Conservation (phyloP, 805 yeast genomes). For the Cyberlindnera amylophila region DNA sequence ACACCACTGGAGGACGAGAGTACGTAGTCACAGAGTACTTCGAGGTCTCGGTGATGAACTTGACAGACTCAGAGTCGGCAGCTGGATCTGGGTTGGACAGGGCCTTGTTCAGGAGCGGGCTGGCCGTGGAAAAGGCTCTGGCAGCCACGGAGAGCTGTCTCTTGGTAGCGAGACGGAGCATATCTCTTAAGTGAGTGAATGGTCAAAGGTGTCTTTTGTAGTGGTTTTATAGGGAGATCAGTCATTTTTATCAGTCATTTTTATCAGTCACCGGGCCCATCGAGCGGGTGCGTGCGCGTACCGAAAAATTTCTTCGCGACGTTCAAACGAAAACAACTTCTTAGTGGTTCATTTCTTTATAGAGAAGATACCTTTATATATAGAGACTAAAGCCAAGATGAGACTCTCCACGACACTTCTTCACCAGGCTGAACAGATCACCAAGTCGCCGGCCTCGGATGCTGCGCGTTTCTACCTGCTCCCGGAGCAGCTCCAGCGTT, state of each 20-base stretch:
- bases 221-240: not conserved
- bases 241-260: not conserved
- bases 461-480: conserved; percentile 47
- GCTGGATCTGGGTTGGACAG: conserved; percentile 13
- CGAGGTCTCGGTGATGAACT: conserved; percentile 33
- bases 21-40: conserved; percentile 69
- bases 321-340: not conserved
- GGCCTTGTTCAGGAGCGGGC: conserved; percentile 1
- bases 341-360: not conserved
- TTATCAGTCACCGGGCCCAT: not conserved
- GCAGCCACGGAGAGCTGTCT: not conserved
- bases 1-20: conserved; percentile 70
- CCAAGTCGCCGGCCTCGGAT: conserved; percentile 29
- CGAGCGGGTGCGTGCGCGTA: conserved; percentile 7
- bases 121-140: conserved; percentile 9
- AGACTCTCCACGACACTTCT: conserved; percentile 4
- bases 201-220: too few relatives aligned
- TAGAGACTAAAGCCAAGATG: conserved; percentile 1
- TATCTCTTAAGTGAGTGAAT: not conserved
- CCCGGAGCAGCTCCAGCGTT: conserved; percentile 65
- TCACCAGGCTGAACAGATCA: conserved; percentile 7
- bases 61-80: conserved; percentile 30
- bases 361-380: not conserved
- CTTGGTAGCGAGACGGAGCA: not conserved
- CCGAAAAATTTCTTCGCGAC: conserved; percentile 8